Evolutionary conservation across 192 early-diverging fungal species (phyloP), one percentile per base, ranked within the genome.

Genomic region (Coemansia sp.): DNA sequence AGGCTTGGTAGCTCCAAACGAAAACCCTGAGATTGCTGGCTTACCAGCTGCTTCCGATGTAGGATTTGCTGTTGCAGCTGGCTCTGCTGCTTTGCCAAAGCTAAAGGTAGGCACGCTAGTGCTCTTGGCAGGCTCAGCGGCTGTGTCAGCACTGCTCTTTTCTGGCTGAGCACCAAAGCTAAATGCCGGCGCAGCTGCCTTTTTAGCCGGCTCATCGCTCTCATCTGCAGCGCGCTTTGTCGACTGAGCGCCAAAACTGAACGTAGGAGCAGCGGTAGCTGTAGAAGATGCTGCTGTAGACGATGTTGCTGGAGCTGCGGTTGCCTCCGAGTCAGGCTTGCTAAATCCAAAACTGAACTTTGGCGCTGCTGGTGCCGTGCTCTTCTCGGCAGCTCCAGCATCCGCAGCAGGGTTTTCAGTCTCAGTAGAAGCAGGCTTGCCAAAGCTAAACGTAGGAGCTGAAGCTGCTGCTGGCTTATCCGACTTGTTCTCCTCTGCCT

Each of bases 361-460:
- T 11, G 51, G 56, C 28, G 50, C 51, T 28, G 45, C 7, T 23
- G 26, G 40, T 3, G 40, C 28, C 17, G 41, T 8, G n/a, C 17
- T 56, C 21, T 56, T 46, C n/a, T 3, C 41, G 36, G 12, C 47
- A 59, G 16, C 36, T 17, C 11, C 49, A 5, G 51, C 56, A 7
- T 41, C 51, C n/a, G 50, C 17, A 17, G 60, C 60, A 15, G 56
- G 38, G 26, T 31, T 41, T n/a, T 11, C 38, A 28, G 28, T 56
- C 39, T 54, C 53, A 16, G 53, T 15, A 41, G 40, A 11, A 11
- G 20, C 31, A 14, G 38, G 30, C 16, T 55, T 60, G n/a, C 60
- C 44, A 50, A 69, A 62, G 44, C 44, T 58, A 15, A 62, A 69
- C 40, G 44, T 10, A 18, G 65, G 52, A 21, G 45, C 36, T 26